phyloP scores from a whole-genome alignment of 2,329 filamentous ascomycete species.

The Daldinia sp. region DNA sequence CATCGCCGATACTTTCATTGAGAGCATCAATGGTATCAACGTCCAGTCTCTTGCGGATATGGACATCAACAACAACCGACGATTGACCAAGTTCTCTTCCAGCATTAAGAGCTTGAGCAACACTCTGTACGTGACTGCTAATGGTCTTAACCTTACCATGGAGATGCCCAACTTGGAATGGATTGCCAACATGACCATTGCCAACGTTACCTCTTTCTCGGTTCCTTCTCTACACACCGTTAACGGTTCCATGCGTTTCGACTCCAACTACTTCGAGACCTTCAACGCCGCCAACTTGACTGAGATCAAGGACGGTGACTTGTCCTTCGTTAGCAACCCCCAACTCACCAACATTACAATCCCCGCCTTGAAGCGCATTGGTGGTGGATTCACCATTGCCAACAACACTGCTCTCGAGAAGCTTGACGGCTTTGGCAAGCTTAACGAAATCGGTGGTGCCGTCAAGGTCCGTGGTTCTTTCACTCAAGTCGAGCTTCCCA shows the following conservation, averaged over 20 bases:
- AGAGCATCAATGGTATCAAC: conserved; percentile 82
- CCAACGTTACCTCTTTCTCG: conserved; percentile 80
- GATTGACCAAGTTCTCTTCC: conserved; percentile 80
- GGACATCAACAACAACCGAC: conserved; percentile 90
- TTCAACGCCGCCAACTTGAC: conserved; percentile 79
- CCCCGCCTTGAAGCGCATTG: conserved; percentile 74
- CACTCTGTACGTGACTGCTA: conserved; percentile 80
- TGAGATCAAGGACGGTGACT: conserved; percentile 66
- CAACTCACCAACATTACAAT: conserved; percentile 80
- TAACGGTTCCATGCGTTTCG: conserved; percentile 85
- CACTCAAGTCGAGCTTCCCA: conserved; percentile 75
- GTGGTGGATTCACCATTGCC: conserved; percentile 83
- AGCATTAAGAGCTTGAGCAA: conserved; percentile 81
- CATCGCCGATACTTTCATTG: conserved; percentile 89
- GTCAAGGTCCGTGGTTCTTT: conserved; percentile 89
- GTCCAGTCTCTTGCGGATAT: conserved; percentile 78
- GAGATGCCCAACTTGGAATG: conserved; percentile 82
- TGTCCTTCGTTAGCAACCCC: conserved; percentile 74
- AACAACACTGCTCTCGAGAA: conserved; percentile 84
- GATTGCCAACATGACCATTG: conserved; percentile 84
- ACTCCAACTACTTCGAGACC: conserved; percentile 77
- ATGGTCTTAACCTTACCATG: conserved; percentile 78
- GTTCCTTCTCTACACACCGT: conserved; percentile 79
- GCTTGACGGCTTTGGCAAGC: conserved; percentile 75
- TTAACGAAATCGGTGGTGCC: conserved; percentile 80